Percentiles rank a stretch among this genome's conserved stretches.
These are phyloP conservation scores for Trichoderma gamsii DNA, from an alignment of 495 filamentous ascomycete genomes.

Conservation along the genomic window DNA sequence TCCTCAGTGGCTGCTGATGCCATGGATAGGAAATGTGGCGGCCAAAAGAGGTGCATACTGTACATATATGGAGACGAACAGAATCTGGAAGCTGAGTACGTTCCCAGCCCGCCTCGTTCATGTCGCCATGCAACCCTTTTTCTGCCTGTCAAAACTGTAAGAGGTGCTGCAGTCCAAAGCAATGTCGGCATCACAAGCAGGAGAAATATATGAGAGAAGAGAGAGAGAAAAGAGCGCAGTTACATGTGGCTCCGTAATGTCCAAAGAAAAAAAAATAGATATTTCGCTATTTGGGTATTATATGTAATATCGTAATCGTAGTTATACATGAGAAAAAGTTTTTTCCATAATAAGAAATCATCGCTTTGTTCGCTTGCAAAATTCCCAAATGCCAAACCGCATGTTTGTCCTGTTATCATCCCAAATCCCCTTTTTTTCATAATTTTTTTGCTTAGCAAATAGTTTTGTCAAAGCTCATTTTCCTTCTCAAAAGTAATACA, in stretches of 20 bases:
- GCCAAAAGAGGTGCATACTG: not conserved
- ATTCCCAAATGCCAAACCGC: constrained; percentile 6
- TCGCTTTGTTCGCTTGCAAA: constrained; percentile 4
- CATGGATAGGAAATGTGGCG: not conserved
- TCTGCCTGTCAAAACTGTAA: not conserved
- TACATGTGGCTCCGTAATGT: not conserved
- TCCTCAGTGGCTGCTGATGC: not conserved
- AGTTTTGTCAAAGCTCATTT: not conserved
- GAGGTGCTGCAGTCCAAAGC: not conserved
- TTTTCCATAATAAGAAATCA: not conserved
- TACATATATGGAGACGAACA: not conserved
- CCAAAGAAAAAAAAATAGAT: not conserved
- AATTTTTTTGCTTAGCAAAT: not conserved
- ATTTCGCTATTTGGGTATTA: constrained; percentile 2
- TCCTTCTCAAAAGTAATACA: not conserved
- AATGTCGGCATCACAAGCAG: not conserved
- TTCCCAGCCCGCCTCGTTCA: not conserved
- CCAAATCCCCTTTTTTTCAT: not conserved
- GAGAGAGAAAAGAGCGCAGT: not conserved
- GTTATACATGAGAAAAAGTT: constrained; percentile 8
- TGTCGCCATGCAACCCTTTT: not conserved
- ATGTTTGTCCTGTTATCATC: not conserved
- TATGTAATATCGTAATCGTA: not conserved
- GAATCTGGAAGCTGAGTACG: not conserved
- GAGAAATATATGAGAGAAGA: not conserved